Evolutionary conservation across 768 basidiomycete species (phyloP).

Genomic region (Hygrocybe punicea): DNA sequence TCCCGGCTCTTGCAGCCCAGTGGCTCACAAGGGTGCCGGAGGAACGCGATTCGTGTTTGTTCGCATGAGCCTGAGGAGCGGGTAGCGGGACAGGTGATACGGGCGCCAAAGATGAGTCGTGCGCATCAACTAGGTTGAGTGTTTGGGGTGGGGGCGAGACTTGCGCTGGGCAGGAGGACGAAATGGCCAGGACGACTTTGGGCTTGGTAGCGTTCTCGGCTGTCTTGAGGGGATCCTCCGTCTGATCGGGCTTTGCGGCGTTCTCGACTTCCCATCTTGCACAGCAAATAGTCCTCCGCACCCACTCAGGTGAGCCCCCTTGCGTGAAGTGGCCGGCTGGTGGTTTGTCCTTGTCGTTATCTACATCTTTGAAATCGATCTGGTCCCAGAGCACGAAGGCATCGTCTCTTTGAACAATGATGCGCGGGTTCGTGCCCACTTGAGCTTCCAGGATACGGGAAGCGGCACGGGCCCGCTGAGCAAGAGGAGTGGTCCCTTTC

Average conservation of each 20-base stretch:
- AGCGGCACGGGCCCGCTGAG: conserved; percentile 80
- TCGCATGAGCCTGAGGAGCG: conserved; percentile 48
- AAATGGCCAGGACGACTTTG: conserved; percentile 63
- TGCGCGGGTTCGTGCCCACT: conserved; percentile 77
- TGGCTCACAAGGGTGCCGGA: conserved; percentile 57
- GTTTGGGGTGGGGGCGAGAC: not conserved
- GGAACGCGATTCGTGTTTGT: conserved; percentile 63
- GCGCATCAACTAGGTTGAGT: conserved; percentile 30
- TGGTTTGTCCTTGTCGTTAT: conserved; percentile 17
- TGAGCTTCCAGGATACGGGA: conserved; percentile 86
- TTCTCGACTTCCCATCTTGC: conserved; percentile 71
- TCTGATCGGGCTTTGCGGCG: conserved; percentile 26
- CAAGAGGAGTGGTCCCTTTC: conserved; percentile 77
- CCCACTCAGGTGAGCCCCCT: conserved; percentile 71
- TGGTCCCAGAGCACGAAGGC: conserved; percentile 81
- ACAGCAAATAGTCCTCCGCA: conserved; percentile 79
- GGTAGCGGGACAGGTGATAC: conserved; percentile 63
- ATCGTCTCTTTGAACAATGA: conserved; percentile 77
- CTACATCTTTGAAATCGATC: conserved; percentile 49
- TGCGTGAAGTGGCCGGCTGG: conserved; percentile 21
- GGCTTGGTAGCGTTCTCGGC: conserved; percentile 22
- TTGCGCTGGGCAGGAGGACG: conserved; percentile 25
- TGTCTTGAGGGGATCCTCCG: conserved; percentile 9
- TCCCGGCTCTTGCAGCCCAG: conserved; percentile 66
- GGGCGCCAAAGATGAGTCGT: conserved; percentile 22